Base-by-base conservation (phyloP, 139 green algal species). In the Chlamydomonas sphaeroides region DNA sequence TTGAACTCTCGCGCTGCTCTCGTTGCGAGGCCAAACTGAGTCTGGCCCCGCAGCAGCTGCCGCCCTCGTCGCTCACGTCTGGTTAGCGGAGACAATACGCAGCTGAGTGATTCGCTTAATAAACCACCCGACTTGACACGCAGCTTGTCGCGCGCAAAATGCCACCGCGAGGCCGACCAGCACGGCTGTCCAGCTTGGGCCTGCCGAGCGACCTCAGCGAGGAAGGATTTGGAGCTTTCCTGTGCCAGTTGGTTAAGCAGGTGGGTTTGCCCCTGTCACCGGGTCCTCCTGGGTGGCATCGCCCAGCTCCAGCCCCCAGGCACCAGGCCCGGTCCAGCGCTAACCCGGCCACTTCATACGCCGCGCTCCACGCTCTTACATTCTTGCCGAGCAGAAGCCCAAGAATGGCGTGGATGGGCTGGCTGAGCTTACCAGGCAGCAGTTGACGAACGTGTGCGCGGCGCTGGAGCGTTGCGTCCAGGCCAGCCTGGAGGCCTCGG, bases 401-500 rank as follows among this genome's bases (percentile, higher is more conserved):
- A 75, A 75, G 18, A 26, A 8, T 11, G 35, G 57, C 0, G 49
- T 67, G 3, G 77, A 84, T 1, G 77, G 65, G 8, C 18, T 84
- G 5, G 26, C 48, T 3, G 78, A 85, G 26, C 36, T 88, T 7
- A 79, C 81, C 0, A 35, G 66, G 14, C 76, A 86, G 61, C 66
- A 85, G 21, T 57, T 87, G 26, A 5, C n/a, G 5, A 49, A 42
- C 1, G 21, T 90, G 11, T 90, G 66, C 67, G 17, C 39, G 15
- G 78, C 79, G 18, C 65, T 91, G 0, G 65, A 83, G n/a, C 63
- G 51, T 3, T 39, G 83, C 17, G 74, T 88, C 21, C 41, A 79
- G 15, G 2, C 25, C 18, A 30, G 45, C 14, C 0, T 65, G 25
- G n/a, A 79, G 15, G 61, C 53, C 38, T 28, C 36, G 17, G 53